A percentile compares a stretch with the other conserved stretches of the same genome.
Conservation (phyloP, 768 basidiomycete genomes). For the Lactarius hatsudake region DNA sequence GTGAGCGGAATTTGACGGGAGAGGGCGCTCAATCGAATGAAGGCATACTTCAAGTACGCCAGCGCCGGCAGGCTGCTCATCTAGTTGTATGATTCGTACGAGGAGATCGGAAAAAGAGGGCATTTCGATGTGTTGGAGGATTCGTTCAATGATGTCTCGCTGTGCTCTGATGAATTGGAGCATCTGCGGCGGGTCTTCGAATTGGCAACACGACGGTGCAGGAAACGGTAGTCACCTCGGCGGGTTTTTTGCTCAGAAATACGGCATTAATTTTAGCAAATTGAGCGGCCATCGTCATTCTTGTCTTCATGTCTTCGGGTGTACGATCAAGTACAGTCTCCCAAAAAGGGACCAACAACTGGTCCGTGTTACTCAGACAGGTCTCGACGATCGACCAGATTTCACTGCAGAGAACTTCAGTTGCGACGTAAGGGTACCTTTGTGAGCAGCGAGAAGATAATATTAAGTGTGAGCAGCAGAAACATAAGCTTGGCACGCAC, state of each 20-base stretch:
- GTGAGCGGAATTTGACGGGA: slow-evolving; percentile 35
- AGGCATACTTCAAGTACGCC: slow-evolving; percentile 84
- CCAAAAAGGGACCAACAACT: slow-evolving; percentile 87
- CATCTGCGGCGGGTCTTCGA: slow-evolving; percentile 59
- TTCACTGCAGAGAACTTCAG: slow-evolving; percentile 93
- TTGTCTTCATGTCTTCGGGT: slow-evolving; percentile 82
- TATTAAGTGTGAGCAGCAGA: slow-evolving; percentile 25
- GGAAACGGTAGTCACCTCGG: slow-evolving; percentile 61
- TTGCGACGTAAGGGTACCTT: slow-evolving; percentile 90
- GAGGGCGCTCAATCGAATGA: slow-evolving; percentile 34
- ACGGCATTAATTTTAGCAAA: slow-evolving; percentile 93
- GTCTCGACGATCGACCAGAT: slow-evolving; percentile 95
- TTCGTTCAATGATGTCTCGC: slow-evolving; percentile 73
- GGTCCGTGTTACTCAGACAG: slow-evolving; percentile 66
- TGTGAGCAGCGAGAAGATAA: slow-evolving; percentile 1
- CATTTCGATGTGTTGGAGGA: slow-evolving; percentile 83
- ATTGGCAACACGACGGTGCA: slow-evolving; percentile 33
- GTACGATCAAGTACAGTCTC: slow-evolving; percentile 78
- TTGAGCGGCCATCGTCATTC: slow-evolving; percentile 84
- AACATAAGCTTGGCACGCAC: slow-evolving; percentile 45
- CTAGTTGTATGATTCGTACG: slow-evolving; percentile 84
- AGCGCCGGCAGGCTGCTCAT: slow-evolving; percentile 75
- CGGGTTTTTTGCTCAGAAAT: slow-evolving; percentile 84
- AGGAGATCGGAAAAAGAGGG: slow-evolving; percentile 91
- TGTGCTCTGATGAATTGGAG: slow-evolving; percentile 86